Evolutionary conservation across 805 yeast species (phyloP).

Genomic region (Wickerhamiella galacta): DNA sequence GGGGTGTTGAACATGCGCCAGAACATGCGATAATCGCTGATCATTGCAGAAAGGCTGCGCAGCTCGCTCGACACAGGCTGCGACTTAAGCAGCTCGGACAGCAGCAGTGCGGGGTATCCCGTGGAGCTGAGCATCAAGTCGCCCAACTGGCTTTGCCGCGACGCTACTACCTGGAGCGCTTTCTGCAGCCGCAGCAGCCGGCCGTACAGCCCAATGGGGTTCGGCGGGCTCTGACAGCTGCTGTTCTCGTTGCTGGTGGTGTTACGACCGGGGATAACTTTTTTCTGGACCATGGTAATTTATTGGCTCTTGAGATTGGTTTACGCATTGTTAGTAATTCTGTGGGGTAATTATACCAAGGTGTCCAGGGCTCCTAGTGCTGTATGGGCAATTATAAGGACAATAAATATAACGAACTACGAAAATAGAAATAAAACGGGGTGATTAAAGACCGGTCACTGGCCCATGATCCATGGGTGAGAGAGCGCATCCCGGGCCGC

Average conservation of each 20-base stretch:
- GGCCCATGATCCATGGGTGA: slow-evolving; percentile 62
- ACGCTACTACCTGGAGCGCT: slow-evolving; percentile 4
- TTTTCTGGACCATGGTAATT: no score
- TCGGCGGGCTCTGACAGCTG: background rate
- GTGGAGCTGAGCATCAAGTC: slow-evolving; percentile 17
- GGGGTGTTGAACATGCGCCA: slow-evolving; percentile 24
- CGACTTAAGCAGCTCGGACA: slow-evolving; percentile 9
- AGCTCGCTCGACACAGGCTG: slow-evolving; percentile 4
- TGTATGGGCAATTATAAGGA: no score
- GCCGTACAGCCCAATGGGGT: slow-evolving; percentile 7
- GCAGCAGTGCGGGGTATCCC: slow-evolving; percentile 17
- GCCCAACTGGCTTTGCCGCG: slow-evolving; percentile 7
- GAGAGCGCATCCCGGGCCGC: slow-evolving; percentile 60
- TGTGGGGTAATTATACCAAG: no score
- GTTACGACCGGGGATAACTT: no score
- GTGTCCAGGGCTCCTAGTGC: no score
- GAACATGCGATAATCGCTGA: slow-evolving; percentile 21
- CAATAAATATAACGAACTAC: slow-evolving; percentile 3
- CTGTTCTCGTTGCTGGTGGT: no score
- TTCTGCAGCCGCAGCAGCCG: slow-evolving; percentile 7
- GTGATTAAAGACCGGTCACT: slow-evolving; percentile 1
- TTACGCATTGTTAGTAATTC: no score
- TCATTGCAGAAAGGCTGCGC: slow-evolving; percentile 5
- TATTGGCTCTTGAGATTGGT: no score
- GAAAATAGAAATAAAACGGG: slow-evolving; percentile 2